A percentile compares a stretch with the other conserved stretches of the same genome.
Evolutionary conservation across 2,329 filamentous ascomycete species (phyloP).

Genomic region (Aspergillus oerlinghausenensis): DNA sequence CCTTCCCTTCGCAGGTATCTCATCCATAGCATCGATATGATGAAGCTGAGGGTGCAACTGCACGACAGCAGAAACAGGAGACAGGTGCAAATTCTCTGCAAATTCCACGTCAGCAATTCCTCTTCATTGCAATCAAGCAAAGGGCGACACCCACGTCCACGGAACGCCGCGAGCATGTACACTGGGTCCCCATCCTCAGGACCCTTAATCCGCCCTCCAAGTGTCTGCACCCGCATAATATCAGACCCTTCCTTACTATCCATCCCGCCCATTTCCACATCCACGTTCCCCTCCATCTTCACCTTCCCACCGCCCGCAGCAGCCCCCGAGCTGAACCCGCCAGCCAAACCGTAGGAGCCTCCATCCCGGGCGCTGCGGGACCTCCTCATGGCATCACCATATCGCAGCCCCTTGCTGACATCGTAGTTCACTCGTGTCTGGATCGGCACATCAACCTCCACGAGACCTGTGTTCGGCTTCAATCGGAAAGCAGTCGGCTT

Average conservation of each 20-base stretch:
- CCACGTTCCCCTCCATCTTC: conserved; percentile 18
- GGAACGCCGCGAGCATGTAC: conserved; percentile 92
- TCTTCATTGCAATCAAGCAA: not conserved
- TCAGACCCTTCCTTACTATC: conserved; percentile 36
- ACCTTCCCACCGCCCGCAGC: conserved; percentile 26
- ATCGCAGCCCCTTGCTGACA: conserved; percentile 72
- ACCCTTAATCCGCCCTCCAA: conserved; percentile 74
- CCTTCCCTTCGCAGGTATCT: conserved; percentile 48
- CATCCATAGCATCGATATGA: conserved; percentile 79
- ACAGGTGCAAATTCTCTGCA: conserved; percentile 78
- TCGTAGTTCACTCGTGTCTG: conserved; percentile 73
- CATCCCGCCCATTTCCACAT: conserved; percentile 13
- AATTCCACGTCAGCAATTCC: conserved; percentile 7
- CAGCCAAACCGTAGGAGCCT: conserved; percentile 66
- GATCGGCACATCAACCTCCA: conserved; percentile 89
- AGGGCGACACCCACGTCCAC: conserved; percentile 57
- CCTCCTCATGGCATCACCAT: conserved; percentile 69
- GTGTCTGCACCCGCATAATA: conserved; percentile 71
- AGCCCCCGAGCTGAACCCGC: conserved; percentile 63
- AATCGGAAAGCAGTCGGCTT: conserved; percentile 71
- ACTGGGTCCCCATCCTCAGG: conserved; percentile 64
- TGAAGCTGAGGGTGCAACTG: conserved; percentile 89
- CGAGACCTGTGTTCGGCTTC: conserved; percentile 75
- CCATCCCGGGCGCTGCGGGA: conserved; percentile 51
- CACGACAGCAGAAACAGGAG: conserved; percentile 74